Conservation (phyloP, 2,329 filamentous ascomycete genomes). For the Cladobotryum protrusum region DNA sequence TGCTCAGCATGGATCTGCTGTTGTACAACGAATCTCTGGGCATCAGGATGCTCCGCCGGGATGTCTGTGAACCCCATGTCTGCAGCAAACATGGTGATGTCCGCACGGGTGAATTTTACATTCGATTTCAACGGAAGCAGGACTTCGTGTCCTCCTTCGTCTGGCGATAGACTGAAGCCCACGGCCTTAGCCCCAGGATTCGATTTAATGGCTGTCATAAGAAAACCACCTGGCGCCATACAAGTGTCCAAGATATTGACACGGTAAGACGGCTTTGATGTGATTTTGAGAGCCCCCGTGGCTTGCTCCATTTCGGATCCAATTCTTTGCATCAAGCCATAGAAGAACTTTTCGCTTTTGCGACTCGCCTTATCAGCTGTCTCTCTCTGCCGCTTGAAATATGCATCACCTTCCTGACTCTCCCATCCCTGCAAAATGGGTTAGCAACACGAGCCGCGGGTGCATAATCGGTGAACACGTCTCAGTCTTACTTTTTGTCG, state of each 20-base stretch:
- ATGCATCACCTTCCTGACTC: background rate
- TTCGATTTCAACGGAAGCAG: slow-evolving; percentile 17
- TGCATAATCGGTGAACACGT: too few species aligned
- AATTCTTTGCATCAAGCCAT: background rate
- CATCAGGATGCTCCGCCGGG: slow-evolving; percentile 24
- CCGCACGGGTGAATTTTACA: slow-evolving; percentile 26
- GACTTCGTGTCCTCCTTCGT: slow-evolving; percentile 35
- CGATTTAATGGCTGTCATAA: slow-evolving; percentile 27
- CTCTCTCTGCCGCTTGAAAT: background rate
- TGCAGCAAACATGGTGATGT: slow-evolving; percentile 46
- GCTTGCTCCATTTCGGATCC: background rate
- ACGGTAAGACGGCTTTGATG: background rate
- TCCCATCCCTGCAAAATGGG: background rate
- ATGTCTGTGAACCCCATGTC: slow-evolving; percentile 35
- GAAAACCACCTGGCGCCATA: slow-evolving; percentile 50
- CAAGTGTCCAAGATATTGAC: slow-evolving; percentile 45
- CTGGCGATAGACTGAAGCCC: slow-evolving; percentile 35
- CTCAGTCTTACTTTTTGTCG: too few species aligned
- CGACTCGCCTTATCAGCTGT: background rate
- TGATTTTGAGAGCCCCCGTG: background rate
- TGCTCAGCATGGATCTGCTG: slow-evolving; percentile 19
- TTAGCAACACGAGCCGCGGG: too few species aligned
- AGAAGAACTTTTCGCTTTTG: background rate
- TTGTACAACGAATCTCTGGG: slow-evolving; percentile 21
- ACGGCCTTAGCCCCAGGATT: slow-evolving; percentile 28